Percentiles rank a stretch among this genome's conserved stretches.
Evolutionary conservation across 805 yeast genomes (phyloP).

Genomic region (Kazachstania bromeliacearum): DNA sequence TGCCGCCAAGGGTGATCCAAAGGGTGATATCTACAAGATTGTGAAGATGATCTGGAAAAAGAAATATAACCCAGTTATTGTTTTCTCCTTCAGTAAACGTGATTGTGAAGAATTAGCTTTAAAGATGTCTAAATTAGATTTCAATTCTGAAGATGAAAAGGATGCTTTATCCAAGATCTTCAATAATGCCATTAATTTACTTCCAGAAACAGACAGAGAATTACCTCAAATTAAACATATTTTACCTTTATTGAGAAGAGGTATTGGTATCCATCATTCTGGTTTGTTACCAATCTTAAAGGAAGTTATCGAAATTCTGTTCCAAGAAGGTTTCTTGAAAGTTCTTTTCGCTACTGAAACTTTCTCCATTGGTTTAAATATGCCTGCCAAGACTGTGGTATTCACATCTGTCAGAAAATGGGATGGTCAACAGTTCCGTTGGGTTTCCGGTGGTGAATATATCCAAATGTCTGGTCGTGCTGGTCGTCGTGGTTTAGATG

Average conservation of each 20-base stretch:
- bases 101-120: slow-evolving; percentile 93
- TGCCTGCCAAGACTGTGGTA: slow-evolving; percentile 99
- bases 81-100: slow-evolving; percentile 93
- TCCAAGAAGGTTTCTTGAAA: slow-evolving; percentile 92
- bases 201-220: slow-evolving; percentile 86
- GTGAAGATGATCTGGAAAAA: slow-evolving; percentile 97
- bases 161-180: slow-evolving; percentile 84
- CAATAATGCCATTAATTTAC: slow-evolving; percentile 75
- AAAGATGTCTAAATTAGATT: slow-evolving; percentile 92
- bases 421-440: slow-evolving; percentile 96
- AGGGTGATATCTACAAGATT: slow-evolving; percentile 87
- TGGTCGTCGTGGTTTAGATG: slow-evolving; percentile 98
- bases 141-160: slow-evolving; percentile 89
- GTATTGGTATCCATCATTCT: slow-evolving; percentile 97
- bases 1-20: slow-evolving; percentile 46
- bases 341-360: slow-evolving; percentile 97
- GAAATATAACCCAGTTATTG: slow-evolving; percentile 95
- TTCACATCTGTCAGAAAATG: slow-evolving; percentile 95
- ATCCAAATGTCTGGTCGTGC: slow-evolving; percentile 99
- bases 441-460: slow-evolving; percentile 99
- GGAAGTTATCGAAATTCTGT: slow-evolving; percentile 90
- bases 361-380: slow-evolving; percentile 93
- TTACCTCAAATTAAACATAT: slow-evolving; percentile 92
- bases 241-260: slow-evolving; percentile 80
- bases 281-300: slow-evolving; percentile 89